These are phyloP conservation scores for Starmera dryadoides DNA, from an alignment of 805 yeast genomes.

Conservation along the genomic window DNA sequence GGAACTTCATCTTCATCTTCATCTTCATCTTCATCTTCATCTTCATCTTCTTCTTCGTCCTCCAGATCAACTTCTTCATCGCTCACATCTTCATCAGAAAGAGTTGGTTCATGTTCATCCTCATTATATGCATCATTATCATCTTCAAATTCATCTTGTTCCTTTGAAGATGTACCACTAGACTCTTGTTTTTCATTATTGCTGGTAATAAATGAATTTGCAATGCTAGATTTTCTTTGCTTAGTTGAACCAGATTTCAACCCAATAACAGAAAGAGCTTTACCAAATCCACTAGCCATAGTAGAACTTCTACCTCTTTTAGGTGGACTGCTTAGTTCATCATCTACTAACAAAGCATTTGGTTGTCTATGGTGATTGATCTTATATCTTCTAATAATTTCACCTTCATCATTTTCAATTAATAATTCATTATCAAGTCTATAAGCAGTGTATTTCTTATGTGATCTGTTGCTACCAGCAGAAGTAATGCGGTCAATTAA, in stretches of 20 bases:
- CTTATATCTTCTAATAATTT: constrained; percentile 73
- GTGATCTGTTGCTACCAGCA: constrained; percentile 4
- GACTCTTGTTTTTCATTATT: neutral
- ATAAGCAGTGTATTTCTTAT: constrained; percentile 51
- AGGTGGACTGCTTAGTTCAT: constrained; percentile 1
- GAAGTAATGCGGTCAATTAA: constrained; percentile 7
- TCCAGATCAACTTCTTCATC: constrained; percentile 9
- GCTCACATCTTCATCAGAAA: constrained; percentile 17
- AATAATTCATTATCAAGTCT: constrained; percentile 70
- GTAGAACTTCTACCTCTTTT: constrained; percentile 28
- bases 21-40: constrained; percentile 16
- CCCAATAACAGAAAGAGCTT: constrained; percentile 52
- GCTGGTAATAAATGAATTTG: neutral
- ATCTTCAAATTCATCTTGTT: constrained; percentile 10
- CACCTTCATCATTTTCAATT: constrained; percentile 90
- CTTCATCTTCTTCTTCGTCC: constrained; percentile 15
- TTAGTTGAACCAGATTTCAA: constrained; percentile 23
- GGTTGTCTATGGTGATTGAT: constrained; percentile 47
- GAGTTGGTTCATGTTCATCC: too few relatives aligned
- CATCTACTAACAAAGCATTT: neutral
- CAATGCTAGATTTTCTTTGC: too few relatives aligned
- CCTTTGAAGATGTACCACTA: constrained; percentile 3
- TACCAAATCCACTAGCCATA: constrained; percentile 23
- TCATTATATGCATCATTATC: too few relatives aligned
- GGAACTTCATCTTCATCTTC: constrained; percentile 13